These are phyloP conservation scores for Phytophthora melonis DNA, from an alignment of 352 stramenopile species.

Conservation along the genomic window DNA sequence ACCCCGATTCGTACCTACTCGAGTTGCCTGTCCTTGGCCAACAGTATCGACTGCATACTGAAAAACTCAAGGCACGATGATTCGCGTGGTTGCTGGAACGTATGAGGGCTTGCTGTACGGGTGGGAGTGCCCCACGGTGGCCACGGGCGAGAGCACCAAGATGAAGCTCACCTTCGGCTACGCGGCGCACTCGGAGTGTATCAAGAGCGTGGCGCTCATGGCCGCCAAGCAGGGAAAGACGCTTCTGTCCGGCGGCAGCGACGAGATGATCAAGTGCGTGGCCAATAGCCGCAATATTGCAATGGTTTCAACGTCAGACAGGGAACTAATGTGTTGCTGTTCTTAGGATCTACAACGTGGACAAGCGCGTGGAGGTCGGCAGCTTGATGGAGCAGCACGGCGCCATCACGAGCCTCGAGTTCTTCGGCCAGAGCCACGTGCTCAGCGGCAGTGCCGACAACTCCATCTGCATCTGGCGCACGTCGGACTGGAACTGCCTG, in stretches of 20 bases:
- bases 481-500: constrained; percentile 90
- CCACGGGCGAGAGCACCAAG: constrained; percentile 45
- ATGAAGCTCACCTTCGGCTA: constrained; percentile 91
- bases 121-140: constrained; percentile 66
- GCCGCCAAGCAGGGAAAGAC: constrained; percentile 83
- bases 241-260: constrained; percentile 81
- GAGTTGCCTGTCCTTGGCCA: constrained; percentile 32
- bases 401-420: constrained; percentile 88
- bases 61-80: constrained; percentile 42
- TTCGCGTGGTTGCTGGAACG: constrained; percentile 85
- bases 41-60: constrained; percentile 29
- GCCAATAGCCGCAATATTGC: background rate
- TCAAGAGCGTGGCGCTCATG: constrained; percentile 89
- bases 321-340: constrained; percentile 5
- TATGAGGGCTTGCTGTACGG: constrained; percentile 90
- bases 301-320: constrained; percentile 7
- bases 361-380: constrained; percentile 89
- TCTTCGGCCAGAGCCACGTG: constrained; percentile 88
- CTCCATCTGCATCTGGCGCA: constrained; percentile 92
- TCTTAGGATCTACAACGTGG: constrained; percentile 87
- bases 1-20: constrained; percentile 46
- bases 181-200: constrained; percentile 83
- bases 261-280: constrained; percentile 91
- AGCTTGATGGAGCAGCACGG: constrained; percentile 90
- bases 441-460: constrained; percentile 90